phyloP scores from a whole-genome alignment of 2,329 filamentous ascomycete genomes.

The Hymenoscyphus scutula region DNA sequence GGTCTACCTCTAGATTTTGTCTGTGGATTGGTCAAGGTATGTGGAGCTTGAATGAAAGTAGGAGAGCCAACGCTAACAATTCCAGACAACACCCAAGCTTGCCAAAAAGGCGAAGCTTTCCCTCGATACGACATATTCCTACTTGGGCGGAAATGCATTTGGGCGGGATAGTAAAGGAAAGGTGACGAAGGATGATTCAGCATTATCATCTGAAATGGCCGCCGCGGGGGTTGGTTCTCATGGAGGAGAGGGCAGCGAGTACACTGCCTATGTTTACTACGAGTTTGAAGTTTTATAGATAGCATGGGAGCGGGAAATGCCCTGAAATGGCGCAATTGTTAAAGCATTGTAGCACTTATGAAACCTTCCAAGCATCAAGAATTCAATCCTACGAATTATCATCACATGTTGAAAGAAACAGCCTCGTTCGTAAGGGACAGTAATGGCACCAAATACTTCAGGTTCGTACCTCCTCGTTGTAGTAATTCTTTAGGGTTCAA shows the following conservation, averaged over 20 bases:
- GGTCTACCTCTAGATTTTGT: conserved; percentile 89
- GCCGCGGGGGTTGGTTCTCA: conserved; percentile 62
- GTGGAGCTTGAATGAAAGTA: conserved; percentile 28
- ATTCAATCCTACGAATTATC: conserved; percentile 8
- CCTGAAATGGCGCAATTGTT: conserved; percentile 22
- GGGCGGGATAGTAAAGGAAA: conserved; percentile 91
- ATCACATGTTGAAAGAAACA: neutral
- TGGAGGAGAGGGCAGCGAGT: conserved; percentile 73
- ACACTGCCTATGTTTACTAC: conserved; percentile 96
- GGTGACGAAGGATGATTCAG: conserved; percentile 83
- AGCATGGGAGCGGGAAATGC: conserved; percentile 12
- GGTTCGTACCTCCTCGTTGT: too few relatives aligned
- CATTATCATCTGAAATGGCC: conserved; percentile 78
- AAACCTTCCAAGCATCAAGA: conserved; percentile 12
- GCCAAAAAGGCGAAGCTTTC: conserved; percentile 75
- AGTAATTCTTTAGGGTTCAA: too few relatives aligned
- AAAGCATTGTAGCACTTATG: conserved; percentile 29
- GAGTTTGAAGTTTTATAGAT: conserved; percentile 71
- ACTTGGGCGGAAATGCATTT: conserved; percentile 92
- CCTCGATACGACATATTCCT: conserved; percentile 82
- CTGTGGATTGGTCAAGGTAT: conserved; percentile 78
- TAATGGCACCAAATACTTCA: too few relatives aligned
- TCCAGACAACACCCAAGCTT: conserved; percentile 76
- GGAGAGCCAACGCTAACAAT: conserved; percentile 21
- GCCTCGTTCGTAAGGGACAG: too few relatives aligned